Evolutionary conservation across 139 green algal species (phyloP), one percentile per base, ranked within the genome.

Genomic region (Chlorella sorokiniana): DNA sequence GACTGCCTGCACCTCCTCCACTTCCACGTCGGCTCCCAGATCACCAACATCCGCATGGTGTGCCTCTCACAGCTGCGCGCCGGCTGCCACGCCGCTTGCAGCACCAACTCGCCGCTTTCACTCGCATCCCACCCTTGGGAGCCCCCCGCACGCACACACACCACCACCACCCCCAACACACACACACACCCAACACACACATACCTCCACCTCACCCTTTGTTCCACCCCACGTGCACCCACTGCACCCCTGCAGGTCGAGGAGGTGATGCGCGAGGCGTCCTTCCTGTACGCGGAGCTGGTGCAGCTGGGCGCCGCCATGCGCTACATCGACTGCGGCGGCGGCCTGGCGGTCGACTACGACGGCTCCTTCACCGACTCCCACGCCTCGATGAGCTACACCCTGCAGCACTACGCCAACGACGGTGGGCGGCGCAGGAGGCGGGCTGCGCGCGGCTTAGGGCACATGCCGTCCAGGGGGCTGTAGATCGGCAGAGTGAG

Each of bases 11-110:
- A 86, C 74, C 84, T 94, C 25, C 88, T 94, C 20, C 90, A 94
- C 89, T 94, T 93, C 81, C 90, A 94, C 72, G 68, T 90, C 29
- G 90, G 90, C 40, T 93, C 88, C 29, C 90, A 94, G 81, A 87
- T 94, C 45, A 82, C 87, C n/a, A 87, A 86, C 81, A 93, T 93
- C 69, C 64, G 83, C 59, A 88, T 91, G 45, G 81, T 78, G 51
- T 16, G 65, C 14, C 7, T 23, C 3, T 14, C 7, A 42, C 5
- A 31, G 31, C n/a, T 7, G 59, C 3, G 22, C 18, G 2, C 2
- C 14, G 62, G 5, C 7, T 5, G 62, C n/a, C 31, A 2, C n/a
- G 31, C 3, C 8, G 62, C 5, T 20, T 8, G 8, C 62, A 69
- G 27, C 9, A 38, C 16, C n/a, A n/a, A n/a, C n/a, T n/a, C n/a